These are phyloP conservation scores for Oropetium thomaeum DNA, from an alignment of 176 grass and related monocot species.

Conservation along the genomic window DNA sequence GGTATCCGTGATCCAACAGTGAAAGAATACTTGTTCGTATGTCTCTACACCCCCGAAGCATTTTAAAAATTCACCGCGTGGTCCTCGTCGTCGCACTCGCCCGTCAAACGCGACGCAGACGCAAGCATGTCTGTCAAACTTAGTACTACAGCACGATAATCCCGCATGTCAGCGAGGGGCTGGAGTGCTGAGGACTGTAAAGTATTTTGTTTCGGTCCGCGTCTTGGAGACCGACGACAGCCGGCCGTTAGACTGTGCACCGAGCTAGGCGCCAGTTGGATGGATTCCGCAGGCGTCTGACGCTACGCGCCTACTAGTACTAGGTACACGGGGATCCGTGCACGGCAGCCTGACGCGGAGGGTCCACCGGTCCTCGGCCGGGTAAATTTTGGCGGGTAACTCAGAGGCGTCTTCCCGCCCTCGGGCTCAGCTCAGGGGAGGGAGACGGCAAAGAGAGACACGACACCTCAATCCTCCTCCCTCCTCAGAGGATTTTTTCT, in stretches of 20 bases:
- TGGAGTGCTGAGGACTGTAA: rapidly evolving
- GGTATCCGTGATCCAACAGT: too few species aligned
- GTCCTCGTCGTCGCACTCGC: rapidly evolving
- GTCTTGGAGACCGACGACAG: neutral
- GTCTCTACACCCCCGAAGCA: neutral
- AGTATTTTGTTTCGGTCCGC: too few species aligned
- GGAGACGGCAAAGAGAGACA: too few species aligned
- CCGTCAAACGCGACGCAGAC: rapidly evolving
- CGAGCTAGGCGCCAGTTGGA: constrained; percentile 15
- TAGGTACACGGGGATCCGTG: constrained; percentile 17
- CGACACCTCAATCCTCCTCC: too few species aligned
- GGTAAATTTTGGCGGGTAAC: constrained; percentile 28
- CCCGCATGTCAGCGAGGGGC: rapidly evolving
- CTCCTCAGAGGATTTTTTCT: too few species aligned
- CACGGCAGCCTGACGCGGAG: neutral
- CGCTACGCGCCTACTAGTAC: neutral
- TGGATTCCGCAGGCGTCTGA: neutral
- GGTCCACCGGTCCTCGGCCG: neutral
- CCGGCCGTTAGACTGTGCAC: constrained; percentile 36
- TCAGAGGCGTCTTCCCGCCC: neutral
- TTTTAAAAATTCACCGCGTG: neutral
- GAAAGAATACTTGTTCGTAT: too few species aligned
- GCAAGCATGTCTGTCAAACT: rapidly evolving
- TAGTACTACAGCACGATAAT: too few species aligned
- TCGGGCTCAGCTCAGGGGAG: too few species aligned